phyloP scores from a whole-genome alignment of 495 filamentous ascomycete genomes.

The Echria macrotheca region DNA sequence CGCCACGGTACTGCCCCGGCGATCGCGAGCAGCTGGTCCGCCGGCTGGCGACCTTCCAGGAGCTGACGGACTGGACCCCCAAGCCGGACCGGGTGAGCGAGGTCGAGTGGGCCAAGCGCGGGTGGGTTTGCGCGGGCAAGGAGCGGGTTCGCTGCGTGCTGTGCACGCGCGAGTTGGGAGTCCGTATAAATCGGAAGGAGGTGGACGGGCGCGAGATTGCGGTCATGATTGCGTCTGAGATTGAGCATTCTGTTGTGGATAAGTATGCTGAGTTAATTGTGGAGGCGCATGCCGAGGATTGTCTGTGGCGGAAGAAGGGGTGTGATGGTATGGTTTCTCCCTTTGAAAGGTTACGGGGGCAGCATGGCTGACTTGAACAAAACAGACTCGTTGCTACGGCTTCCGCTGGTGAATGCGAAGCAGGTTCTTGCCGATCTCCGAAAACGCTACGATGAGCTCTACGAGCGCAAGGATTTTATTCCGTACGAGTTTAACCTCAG shows the following conservation, averaged over 20 bases:
- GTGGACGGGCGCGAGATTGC: constrained; percentile 58
- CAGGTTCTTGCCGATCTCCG: constrained; percentile 51
- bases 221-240: constrained; percentile 42
- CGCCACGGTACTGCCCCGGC: constrained; percentile 64
- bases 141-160: constrained; percentile 79
- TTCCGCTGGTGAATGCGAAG: constrained; percentile 52
- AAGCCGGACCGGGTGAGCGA: constrained; percentile 81
- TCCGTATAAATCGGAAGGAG: constrained; percentile 68
- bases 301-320: constrained; percentile 77
- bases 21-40: constrained; percentile 78
- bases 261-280: constrained; percentile 67
- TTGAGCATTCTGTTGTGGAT: constrained; percentile 67
- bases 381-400: constrained; percentile 39
- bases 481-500: constrained; percentile 50
- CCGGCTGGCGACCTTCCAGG: constrained; percentile 79
- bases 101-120: constrained; percentile 90
- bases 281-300: constrained; percentile 73
- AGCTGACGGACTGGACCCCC: constrained; percentile 79
- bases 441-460: constrained; percentile 55
- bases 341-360: no score
- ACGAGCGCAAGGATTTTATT: constrained; percentile 39
- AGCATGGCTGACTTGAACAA: constrained; percentile 34
- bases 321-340: constrained; percentile 62
- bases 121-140: constrained; percentile 80
- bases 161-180: constrained; percentile 74